phyloP scores from a whole-genome alignment of 768 basidiomycete genomes.

The Holtermannia corniformis region DNA sequence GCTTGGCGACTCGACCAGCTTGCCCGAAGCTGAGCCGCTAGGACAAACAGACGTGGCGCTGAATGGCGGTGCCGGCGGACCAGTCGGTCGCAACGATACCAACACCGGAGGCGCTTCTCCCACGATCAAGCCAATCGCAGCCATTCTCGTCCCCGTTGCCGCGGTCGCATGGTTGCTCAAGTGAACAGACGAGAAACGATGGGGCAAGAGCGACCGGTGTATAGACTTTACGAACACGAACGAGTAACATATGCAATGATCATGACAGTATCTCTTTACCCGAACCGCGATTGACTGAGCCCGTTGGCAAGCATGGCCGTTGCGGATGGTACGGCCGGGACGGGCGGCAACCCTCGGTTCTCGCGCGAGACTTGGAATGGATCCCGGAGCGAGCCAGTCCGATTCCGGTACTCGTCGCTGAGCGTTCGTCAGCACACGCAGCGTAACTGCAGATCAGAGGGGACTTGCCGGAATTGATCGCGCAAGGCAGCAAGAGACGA shows the following conservation, averaged over 20 bases:
- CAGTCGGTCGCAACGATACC: conserved; percentile 1
- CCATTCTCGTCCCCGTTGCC: too few relatives aligned
- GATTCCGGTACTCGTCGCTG: conserved; percentile 27
- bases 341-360: conserved; percentile 15
- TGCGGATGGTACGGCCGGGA: background rate
- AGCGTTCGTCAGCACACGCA: background rate
- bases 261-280: background rate
- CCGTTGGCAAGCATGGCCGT: background rate
- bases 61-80: conserved; percentile 23
- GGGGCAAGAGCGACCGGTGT: too few relatives aligned
- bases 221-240: too few relatives aligned
- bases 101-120: background rate
- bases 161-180: too few relatives aligned
- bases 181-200: too few relatives aligned
- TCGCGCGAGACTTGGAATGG: conserved; percentile 37
- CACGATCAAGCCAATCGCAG: background rate
- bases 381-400: conserved; percentile 25
- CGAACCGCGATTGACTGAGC: background rate
- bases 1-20: conserved; percentile 7
- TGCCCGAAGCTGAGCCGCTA: conserved; percentile 11
- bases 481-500: background rate
- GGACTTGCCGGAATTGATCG: background rate
- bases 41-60: conserved; percentile 6
- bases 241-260: too few relatives aligned
- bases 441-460: too few relatives aligned